phyloP scores from a whole-genome alignment of 768 basidiomycete genomes.

The Pleurotus djamor region DNA sequence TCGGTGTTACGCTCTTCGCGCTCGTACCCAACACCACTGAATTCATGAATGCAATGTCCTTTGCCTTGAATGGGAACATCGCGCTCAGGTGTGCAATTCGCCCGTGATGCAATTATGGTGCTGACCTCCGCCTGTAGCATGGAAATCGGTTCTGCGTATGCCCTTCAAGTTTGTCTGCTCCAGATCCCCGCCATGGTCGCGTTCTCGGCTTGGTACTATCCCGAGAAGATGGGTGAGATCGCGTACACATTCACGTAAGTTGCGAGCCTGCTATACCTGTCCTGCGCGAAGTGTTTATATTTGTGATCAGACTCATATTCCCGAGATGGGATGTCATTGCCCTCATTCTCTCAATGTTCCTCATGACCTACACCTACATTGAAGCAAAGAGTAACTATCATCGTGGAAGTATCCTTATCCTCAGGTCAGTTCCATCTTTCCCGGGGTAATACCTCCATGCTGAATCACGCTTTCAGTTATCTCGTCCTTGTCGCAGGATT shows the following conservation, averaged over 20 bases:
- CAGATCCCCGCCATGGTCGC: constrained; percentile 99
- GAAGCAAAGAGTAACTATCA: constrained; percentile 99
- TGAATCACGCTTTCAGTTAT: constrained; percentile 53
- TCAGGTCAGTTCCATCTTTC: constrained; percentile 59
- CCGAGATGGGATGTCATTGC: constrained; percentile 97
- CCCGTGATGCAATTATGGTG: neutral
- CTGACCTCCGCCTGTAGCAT: constrained; percentile 54
- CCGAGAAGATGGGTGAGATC: constrained; percentile 80
- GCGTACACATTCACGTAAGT: constrained; percentile 94
- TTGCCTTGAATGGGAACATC: constrained; percentile 95
- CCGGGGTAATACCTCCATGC: neutral
- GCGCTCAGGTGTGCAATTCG: constrained; percentile 71
- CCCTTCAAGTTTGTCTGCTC: constrained; percentile 94
- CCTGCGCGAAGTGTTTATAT: constrained; percentile 37
- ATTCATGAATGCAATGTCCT: constrained; percentile 99
- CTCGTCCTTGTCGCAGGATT: constrained; percentile 90
- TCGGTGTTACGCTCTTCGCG: constrained; percentile 95
- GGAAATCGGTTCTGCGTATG: constrained; percentile 99
- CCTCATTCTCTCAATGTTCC: constrained; percentile 93
- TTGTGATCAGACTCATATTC: constrained; percentile 83
- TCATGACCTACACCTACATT: constrained; percentile 98
- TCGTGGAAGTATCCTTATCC: constrained; percentile 90
- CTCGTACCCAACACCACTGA: constrained; percentile 98
- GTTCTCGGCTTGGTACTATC: constrained; percentile 94
- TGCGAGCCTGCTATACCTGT: neutral